Base-by-base conservation (phyloP, 2,329 filamentous ascomycete genomes). In the Talaromyces amestolkiae region DNA sequence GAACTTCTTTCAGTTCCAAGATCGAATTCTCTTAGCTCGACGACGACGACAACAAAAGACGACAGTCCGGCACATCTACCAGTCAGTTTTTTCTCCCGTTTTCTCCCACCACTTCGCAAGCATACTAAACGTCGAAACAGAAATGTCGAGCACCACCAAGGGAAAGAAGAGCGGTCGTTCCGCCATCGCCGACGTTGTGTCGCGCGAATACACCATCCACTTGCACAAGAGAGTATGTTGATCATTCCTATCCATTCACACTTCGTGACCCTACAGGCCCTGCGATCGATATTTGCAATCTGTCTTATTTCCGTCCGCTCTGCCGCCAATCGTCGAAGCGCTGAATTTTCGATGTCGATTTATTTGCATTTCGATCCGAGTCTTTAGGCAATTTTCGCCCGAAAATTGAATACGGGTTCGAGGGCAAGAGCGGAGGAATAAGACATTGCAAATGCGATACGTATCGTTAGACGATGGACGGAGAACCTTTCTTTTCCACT, bases 151-250 rank as follows among this genome's bases (percentile, higher is more conserved):
- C 79, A 79, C 81, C 73, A 73, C 77, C 78, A 81, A 90, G 88
- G 84, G 83, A 81, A 90, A 89, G 86, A 91, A 90, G 85, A 76
- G 82, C 75, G 81, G 83, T 78, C 92, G 93, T 81, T 97, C 92
- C 84, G 96, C 96, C 86, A 97, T 99, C 84, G 90, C 92, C 84
- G 94, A 99, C 85, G 96, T 99, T 81, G 94, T 99, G 83, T 90
- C 95, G 79, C 92, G 95, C 88, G 96, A 99, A 88, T 99, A 99
- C 90, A 99, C 95, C 84, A 98, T 99, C 86, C 94, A 99, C 89
- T 86, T 99, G 78, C 95, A 99, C 92, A 98, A 97, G 91, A 91
- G 94, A 85, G 92, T 96, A 93, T 82, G 91, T 91, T 82, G 76
- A 56, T 63, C 22, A 63, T 39, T 27, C 22, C 65, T 27, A 31